Evolutionary conservation across 257 asterid species (phyloP).

Genomic region (Rhazya stricta): DNA sequence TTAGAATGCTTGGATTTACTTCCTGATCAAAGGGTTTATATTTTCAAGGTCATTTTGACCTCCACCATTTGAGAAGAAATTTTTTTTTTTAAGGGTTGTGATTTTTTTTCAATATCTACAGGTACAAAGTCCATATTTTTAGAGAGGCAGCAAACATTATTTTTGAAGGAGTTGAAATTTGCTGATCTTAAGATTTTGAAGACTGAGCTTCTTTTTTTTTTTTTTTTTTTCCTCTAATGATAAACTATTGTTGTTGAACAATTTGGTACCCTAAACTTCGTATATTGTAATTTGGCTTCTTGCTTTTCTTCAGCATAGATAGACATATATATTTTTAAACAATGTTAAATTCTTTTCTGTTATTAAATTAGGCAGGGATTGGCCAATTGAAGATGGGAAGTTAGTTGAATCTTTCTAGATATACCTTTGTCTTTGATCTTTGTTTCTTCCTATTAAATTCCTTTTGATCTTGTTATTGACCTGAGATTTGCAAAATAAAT

Average conservation of each 20-base stretch:
- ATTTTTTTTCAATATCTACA: neutral
- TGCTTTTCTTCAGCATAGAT: neutral
- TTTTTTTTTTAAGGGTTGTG: neutral
- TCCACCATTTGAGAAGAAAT: neutral
- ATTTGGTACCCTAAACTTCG: no score
- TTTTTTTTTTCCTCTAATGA: neutral
- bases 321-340: no score
- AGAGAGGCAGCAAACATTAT: neutral
- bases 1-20: neutral
- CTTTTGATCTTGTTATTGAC: neutral
- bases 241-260: neutral
- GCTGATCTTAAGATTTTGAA: neutral
- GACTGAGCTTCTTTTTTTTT: no score
- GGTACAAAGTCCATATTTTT: neutral
- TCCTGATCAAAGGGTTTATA: neutral
- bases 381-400: neutral
- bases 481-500: no score
- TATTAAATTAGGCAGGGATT: neutral
- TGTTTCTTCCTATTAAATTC: neutral
- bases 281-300: neutral
- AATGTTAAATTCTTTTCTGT: no score
- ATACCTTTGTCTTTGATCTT: neutral
- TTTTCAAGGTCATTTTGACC: neutral
- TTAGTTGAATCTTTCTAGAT: neutral
- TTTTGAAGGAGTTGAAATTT: neutral